phyloP scores from a whole-genome alignment of 345 rosid genomes.

The Syzygium jambos region DNA sequence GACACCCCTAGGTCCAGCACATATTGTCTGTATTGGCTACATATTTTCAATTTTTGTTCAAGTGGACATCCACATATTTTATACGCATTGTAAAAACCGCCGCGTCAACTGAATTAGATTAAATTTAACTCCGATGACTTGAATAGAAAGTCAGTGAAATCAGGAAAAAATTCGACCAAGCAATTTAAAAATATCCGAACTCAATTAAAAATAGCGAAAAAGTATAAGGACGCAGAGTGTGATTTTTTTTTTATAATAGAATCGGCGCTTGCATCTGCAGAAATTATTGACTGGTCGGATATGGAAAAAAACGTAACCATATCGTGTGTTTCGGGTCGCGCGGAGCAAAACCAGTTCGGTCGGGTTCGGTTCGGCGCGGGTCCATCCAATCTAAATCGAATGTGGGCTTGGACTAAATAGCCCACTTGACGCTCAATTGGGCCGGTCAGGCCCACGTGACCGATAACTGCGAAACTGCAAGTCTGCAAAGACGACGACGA shows the following conservation, averaged over 20 bases:
- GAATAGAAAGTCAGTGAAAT: not conserved
- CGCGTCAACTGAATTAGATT: not conserved
- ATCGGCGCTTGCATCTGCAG: not conserved
- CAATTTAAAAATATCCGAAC: not conserved
- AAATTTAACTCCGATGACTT: not conserved
- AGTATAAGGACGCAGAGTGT: rapidly evolving
- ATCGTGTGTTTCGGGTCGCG: not conserved
- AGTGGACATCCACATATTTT: not conserved
- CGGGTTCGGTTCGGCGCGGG: not conserved
- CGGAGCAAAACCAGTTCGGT: not conserved
- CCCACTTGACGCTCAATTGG: not conserved
- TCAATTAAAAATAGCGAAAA: not conserved
- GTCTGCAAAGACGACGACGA: not conserved
- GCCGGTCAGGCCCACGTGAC: not conserved
- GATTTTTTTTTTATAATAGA: not conserved
- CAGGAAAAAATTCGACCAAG: not conserved
- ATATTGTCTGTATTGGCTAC: not conserved
- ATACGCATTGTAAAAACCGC: not conserved
- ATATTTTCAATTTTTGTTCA: not conserved
- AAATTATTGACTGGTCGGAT: not conserved
- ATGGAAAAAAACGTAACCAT: not conserved
- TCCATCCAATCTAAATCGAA: not conserved
- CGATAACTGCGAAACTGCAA: not conserved
- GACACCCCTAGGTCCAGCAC: no score
- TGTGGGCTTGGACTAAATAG: not conserved